Base-by-base conservation (phyloP, 495 filamentous ascomycete genomes). In the Tuber indicum region DNA sequence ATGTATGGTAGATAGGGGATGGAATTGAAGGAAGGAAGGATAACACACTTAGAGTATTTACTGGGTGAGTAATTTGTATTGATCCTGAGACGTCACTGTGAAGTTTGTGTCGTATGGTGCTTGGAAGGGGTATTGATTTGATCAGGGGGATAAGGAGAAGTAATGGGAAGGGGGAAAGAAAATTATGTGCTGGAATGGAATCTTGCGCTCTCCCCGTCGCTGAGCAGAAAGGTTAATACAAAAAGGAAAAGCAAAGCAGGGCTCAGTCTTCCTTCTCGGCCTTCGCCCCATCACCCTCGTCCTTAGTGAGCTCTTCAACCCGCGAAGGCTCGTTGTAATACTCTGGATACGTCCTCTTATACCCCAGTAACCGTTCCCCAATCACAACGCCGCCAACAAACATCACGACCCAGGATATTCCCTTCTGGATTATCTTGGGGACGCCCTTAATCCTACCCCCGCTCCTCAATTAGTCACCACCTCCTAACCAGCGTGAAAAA, bases 351-450 rank as follows among this genome's bases (percentile, higher is more conserved):
- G 62, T 71, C 69, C 43, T 80, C 41, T 73, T 79, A 26, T 62
- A 74, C 41, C 58, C 74, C 6, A 76, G 47, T 69, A 80, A 70
- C 74, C 78, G 75, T 71, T 74, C 71, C 3, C 78, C 74, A 16
- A 70, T 46, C 41, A 80, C 58, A 32, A 73, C 71, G 1, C 77
- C 77, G 14, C 77, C 77, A 44, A 80, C 70, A 70, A 80, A 80
- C 9, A 77, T 58, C 26, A 80, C 43, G 42, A 80, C 72, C 62
- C 78, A 79, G 72, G 78, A 80, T 43, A 80, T 71, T 43, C 77
- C 78, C 49, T 72, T 77, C 41, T 80, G 77, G 39, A 80, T 72
- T 70, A 19, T 69, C 69, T 71, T 80, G 49, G 73, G 58, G 39
- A 78, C 17, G 71, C 69, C 72, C n/a, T 74, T 71, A 47, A 80